Conservation (phyloP, 2,329 filamentous ascomycete species). For the Microcyclospora pomicola region DNA sequence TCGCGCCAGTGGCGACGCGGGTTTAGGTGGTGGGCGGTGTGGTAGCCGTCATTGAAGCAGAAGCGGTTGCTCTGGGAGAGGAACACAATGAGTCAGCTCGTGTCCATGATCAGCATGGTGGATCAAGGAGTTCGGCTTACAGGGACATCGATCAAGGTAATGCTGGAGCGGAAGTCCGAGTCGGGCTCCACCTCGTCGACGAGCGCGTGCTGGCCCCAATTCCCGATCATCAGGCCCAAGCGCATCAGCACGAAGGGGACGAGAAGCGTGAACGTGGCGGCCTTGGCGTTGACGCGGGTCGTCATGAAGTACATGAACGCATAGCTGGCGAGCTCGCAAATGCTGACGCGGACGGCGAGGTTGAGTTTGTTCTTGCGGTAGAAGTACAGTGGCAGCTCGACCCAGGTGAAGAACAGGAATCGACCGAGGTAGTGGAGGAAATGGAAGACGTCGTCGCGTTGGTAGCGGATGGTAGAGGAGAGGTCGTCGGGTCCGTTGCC, state of each 20-base stretch:
- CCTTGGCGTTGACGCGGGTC: slow-evolving; percentile 34
- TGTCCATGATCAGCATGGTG: not conserved
- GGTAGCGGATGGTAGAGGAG: slow-evolving; percentile 62
- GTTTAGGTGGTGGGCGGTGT: slow-evolving; percentile 69
- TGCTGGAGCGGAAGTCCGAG: slow-evolving; percentile 65
- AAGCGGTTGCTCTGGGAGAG: slow-evolving; percentile 55
- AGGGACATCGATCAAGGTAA: slow-evolving; percentile 64
- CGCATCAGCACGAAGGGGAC: slow-evolving; percentile 54
- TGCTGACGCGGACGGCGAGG: slow-evolving; percentile 42
- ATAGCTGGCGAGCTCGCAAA: slow-evolving; percentile 50
- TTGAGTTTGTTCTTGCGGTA: slow-evolving; percentile 43
- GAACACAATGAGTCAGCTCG: not conserved
- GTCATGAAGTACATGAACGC: slow-evolving; percentile 38
- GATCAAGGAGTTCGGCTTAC: slow-evolving; percentile 34
- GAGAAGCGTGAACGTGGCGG: slow-evolving; percentile 51
- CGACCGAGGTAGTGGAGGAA: slow-evolving; percentile 61
- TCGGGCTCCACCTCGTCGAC: slow-evolving; percentile 62
- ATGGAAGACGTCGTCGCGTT: slow-evolving; percentile 52
- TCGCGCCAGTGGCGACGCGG: slow-evolving; percentile 69
- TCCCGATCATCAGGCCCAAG: slow-evolving; percentile 63
- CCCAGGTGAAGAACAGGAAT: slow-evolving; percentile 61
- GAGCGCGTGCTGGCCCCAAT: slow-evolving; percentile 74
- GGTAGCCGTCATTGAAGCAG: slow-evolving; percentile 73
- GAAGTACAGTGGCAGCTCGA: slow-evolving; percentile 65
- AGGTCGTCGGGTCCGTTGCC: slow-evolving; percentile 65